A percentile compares a stretch with the other conserved stretches of the same genome.
Conservation (phyloP, 441 rosid species). For the Biscutella laevigata region DNA sequence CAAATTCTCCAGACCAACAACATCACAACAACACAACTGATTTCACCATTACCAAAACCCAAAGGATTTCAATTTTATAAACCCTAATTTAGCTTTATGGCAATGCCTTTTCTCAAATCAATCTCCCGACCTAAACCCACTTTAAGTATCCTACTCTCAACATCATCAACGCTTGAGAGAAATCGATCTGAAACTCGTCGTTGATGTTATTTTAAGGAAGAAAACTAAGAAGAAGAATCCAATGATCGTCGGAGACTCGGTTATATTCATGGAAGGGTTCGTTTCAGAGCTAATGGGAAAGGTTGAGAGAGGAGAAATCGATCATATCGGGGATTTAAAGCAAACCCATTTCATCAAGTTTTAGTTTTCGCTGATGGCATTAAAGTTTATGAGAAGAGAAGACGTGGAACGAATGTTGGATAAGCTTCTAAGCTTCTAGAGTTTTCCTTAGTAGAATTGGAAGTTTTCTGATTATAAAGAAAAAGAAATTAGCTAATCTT, state of each 20-base stretch:
- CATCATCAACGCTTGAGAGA: conserved; percentile 35
- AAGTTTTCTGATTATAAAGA: no score
- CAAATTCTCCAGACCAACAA: conserved; percentile 42
- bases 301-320: conserved; percentile 63
- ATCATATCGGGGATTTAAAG: conserved; percentile 37
- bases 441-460: no score
- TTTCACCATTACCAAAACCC: conserved; percentile 28
- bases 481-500: no score
- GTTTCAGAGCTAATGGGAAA: conserved; percentile 43
- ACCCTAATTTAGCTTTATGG: conserved; percentile 43
- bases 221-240: conserved; percentile 54
- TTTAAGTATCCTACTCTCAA: conserved; percentile 22
- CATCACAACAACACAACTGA: conserved; percentile 20
- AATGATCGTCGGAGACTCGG: conserved; percentile 60
- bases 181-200: conserved; percentile 50
- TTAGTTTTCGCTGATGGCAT: conserved; percentile 51
- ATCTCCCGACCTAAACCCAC: conserved; percentile 45
- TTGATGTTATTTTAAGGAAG: conserved; percentile 52
- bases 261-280: conserved; percentile 44
- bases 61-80: conserved; percentile 26
- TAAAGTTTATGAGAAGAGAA: conserved; percentile 56
- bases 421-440: no score
- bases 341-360: conserved; percentile 49
- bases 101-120: conserved; percentile 48
- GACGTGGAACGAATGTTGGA: no score